Evolutionary conservation across 192 early-diverging fungal species (phyloP).

Genomic region (Gamsiella multidivaricata): DNA sequence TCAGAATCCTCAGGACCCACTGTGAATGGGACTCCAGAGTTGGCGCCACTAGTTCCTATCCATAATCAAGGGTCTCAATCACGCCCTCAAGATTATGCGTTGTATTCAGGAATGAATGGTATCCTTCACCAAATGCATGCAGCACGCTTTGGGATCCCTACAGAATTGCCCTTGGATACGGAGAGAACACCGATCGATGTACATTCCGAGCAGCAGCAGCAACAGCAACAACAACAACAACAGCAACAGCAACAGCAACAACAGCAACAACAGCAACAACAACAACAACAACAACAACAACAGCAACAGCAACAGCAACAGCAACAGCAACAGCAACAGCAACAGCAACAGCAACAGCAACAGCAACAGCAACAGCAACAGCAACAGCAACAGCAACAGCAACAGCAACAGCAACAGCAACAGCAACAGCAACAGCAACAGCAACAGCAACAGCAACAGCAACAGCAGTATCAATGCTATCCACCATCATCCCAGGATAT

Average conservation of each 20-base stretch:
- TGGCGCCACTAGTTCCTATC: neutral
- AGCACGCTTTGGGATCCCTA: constrained; percentile 38
- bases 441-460: neutral
- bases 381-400: neutral
- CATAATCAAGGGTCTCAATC: neutral
- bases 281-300: neutral
- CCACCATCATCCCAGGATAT: constrained; percentile 5
- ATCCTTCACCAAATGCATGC: constrained; percentile 40
- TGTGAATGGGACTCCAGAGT: neutral
- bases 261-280: neutral
- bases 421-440: constrained; percentile 22
- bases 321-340: constrained; percentile 11
- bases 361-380: constrained; percentile 9
- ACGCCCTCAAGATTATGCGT: neutral
- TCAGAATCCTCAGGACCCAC: neutral
- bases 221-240: neutral
- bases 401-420: constrained; percentile 7
- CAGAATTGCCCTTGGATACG: neutral
- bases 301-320: neutral
- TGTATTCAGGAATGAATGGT: constrained; percentile 38
- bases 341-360: constrained; percentile 10
- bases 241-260: constrained; percentile 7
- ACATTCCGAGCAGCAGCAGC: neutral
- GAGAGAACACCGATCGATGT: neutral
- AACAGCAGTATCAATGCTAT: constrained; percentile 1